Percentiles rank a stretch among this genome's conserved stretches.
Evolutionary conservation across 2,329 filamentous ascomycete species (phyloP).

Genomic region (Hirsutella minnesotensis): DNA sequence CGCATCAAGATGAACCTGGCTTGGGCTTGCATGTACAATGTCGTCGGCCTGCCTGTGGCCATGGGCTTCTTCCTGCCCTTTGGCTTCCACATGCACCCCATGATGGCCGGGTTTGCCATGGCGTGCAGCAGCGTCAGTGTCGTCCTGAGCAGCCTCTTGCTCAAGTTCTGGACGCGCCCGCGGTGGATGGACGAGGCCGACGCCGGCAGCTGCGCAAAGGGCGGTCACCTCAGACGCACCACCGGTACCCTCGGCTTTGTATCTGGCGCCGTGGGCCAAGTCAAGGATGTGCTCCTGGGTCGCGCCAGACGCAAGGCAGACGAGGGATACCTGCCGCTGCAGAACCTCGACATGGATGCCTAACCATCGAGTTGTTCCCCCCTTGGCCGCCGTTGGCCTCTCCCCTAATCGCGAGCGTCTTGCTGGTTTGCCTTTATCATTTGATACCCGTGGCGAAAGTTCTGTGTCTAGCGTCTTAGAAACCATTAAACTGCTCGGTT

Average conservation of each 20-base stretch:
- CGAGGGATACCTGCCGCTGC: slow-evolving; percentile 48
- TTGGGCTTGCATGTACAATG: slow-evolving; percentile 90
- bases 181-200: slow-evolving; percentile 70
- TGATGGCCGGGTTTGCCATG: slow-evolving; percentile 93
- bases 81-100: slow-evolving; percentile 77
- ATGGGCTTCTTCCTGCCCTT: slow-evolving; percentile 94
- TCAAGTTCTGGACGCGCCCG: slow-evolving; percentile 80
- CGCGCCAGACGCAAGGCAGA: slow-evolving; percentile 29
- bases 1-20: slow-evolving; percentile 88
- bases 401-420: background rate
- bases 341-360: slow-evolving; percentile 30
- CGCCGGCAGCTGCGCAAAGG: slow-evolving; percentile 45
- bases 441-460: no score
- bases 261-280: slow-evolving; percentile 28
- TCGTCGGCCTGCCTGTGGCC: slow-evolving; percentile 83
- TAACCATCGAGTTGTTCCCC: slow-evolving; percentile 2
- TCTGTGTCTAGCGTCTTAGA: no score
- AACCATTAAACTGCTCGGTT: no score
- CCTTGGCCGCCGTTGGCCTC: background rate
- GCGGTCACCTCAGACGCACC: slow-evolving; percentile 38
- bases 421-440: no score
- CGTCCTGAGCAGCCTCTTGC: slow-evolving; percentile 67
- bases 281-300: slow-evolving; percentile 24
- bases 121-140: slow-evolving; percentile 83
- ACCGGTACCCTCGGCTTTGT: slow-evolving; percentile 11